Base-by-base conservation (phyloP, 257 asterid species). In the Plantago elongata region DNA sequence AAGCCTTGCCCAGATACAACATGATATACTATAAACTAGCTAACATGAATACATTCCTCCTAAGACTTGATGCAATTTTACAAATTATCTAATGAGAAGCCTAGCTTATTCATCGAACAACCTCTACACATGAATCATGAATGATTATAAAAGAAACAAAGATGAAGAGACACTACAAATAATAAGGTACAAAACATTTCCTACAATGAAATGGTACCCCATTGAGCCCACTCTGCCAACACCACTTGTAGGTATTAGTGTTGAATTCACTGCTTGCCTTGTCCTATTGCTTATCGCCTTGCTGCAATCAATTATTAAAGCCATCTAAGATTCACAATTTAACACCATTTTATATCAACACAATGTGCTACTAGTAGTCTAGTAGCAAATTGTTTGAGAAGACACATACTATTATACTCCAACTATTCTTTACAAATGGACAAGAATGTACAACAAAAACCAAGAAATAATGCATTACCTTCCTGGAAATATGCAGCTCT, bases 401-500 rank as follows among this genome's bases (percentile, higher is more conserved):
- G 7, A 34, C 4, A 34, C 3, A 34, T 7, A 3, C 5, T 6
- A 34, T 34, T 6, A 34, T 34, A 7, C 59, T 18, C 38, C 13
- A 30, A 52, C 38, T 52, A 17, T 9, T 54, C 52, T 44, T 7
- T 17, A 27, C 60, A 68, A 48, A 72, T 66, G 29, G 77, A 77
- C 79, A 80, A 78, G 54, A 7, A 45, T 27, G 69, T 60, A 61
- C 57, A 27, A 61, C 57, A 12, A 68, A 68, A 60, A 54, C 69
- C 69, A 68, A 66, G 27, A 65, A 66, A 69, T 57, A 17, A 52
- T 56, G 70, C 90, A 72, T 34, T 70, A 93, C 99, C 97, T 93
- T 85, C 99, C 99, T 65, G 96, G 97, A 85, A 87, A 89, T 74
- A 83, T 61, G 82, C 99, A 93, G 50, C 49, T 70, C 84, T 86